Base-by-base conservation (phyloP, 2,329 filamentous ascomycete species). In the Diatrype stigma region DNA sequence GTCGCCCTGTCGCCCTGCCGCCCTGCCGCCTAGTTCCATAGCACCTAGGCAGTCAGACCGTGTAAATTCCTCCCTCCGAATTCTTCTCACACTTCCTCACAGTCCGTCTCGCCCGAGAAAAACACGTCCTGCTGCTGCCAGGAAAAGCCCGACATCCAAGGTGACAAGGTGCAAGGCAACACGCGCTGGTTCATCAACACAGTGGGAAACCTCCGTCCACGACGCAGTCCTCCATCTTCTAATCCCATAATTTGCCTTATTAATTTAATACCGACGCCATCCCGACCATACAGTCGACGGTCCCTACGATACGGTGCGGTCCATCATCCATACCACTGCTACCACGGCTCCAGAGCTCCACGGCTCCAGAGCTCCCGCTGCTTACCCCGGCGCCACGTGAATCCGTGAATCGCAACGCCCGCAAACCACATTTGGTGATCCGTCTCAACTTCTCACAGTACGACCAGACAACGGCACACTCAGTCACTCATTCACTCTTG, bases 401-500 rank as follows among this genome's bases (percentile, higher is more conserved):
- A 30, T 30, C 26, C 26, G 26, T n/a, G n/a, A n/a, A 30, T 19
- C 45, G 30, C 46, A 45, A 32, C 50, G 40, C 14, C 37, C 21
- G 12, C 51, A 49, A 50, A 51, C 47, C 45, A 45, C n/a, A 22
- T 40, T 40, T 21, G 37, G 37, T 21, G 37, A 40, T 40, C 37
- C 40, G 11, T 23, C 21, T 12, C 21, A 12, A 12, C 7, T 44
- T n/a, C 16, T 44, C 22, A 44, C 40, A 44, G 40, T 44, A 44
- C 40, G 22, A 28, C 37, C 21, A 52, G 26, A 28, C 45, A 35
- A 42, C 47, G 49, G 28, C 49, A 38, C 48, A 48, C 59, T 61
- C 61, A 54, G 42, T 26, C 47, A 50, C 56, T 51, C 26, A 47
- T 51, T 35, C 53, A 30, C 26, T n/a, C n/a, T 6, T 30, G 10